phyloP scores from a whole-genome alignment of 805 yeast genomes.

The Maudiozyma bulderi region DNA sequence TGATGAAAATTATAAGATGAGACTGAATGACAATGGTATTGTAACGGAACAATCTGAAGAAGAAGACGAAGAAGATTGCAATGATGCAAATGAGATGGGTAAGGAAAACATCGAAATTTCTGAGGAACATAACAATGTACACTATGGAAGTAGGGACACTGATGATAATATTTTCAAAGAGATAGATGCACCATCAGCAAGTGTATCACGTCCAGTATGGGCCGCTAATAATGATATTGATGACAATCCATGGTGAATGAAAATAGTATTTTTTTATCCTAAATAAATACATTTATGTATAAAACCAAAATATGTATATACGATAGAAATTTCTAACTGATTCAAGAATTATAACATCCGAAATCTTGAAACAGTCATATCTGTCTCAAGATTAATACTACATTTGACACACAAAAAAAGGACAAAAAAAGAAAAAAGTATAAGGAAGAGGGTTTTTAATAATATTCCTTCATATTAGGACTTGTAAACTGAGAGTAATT shows the following conservation, averaged over 20 bases:
- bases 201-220: constrained; percentile 32
- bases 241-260: constrained; percentile 52
- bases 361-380: neutral
- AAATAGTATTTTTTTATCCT: neutral
- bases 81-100: constrained; percentile 4
- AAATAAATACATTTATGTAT: neutral
- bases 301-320: neutral
- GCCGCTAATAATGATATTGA: constrained; percentile 42
- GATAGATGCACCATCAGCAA: constrained; percentile 57
- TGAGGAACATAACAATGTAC: constrained; percentile 1
- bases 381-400: neutral
- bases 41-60: constrained; percentile 8
- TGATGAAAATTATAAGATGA: constrained; percentile 31
- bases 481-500: constrained; percentile 1
- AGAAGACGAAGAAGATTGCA: constrained; percentile 9
- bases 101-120: neutral
- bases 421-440: too few species aligned
- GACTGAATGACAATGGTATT: constrained; percentile 16
- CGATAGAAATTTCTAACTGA: too few species aligned
- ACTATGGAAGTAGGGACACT: neutral
- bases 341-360: too few species aligned
- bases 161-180: constrained; percentile 40
- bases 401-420: too few species aligned
- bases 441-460: neutral
- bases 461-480: neutral